Conservation (phyloP, 257 asterid genomes). For the Jasminum sambac region DNA sequence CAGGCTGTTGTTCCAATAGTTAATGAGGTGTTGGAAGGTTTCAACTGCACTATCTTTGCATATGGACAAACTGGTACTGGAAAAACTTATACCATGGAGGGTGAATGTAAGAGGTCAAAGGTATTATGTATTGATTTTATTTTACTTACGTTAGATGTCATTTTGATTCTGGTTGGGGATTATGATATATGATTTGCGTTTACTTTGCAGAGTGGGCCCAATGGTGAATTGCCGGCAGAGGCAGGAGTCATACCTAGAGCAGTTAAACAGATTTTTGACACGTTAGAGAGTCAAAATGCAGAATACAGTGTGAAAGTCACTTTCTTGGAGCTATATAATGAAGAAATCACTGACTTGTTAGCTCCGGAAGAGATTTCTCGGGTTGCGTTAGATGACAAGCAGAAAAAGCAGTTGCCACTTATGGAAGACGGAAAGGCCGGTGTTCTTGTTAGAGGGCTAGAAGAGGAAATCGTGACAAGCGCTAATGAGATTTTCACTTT, state of each 20-base stretch:
- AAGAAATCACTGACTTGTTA: constrained; percentile 80
- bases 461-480: constrained; percentile 79
- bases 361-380: constrained; percentile 78
- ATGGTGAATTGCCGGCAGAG: constrained; percentile 75
- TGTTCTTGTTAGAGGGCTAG: constrained; percentile 84
- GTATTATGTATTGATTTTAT: constrained; percentile 31
- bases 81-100: constrained; percentile 89
- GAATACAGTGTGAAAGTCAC: constrained; percentile 90
- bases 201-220: constrained; percentile 56
- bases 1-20: constrained; percentile 87
- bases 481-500: constrained; percentile 75
- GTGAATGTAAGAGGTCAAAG: constrained; percentile 85
- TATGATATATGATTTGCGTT: not conserved
- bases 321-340: constrained; percentile 81
- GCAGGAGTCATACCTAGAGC: constrained; percentile 92
- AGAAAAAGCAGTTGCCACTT: constrained; percentile 77
- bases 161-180: not conserved
- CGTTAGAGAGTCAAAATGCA: constrained; percentile 77
- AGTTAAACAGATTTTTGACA: constrained; percentile 80
- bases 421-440: constrained; percentile 98
- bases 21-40: constrained; percentile 81
- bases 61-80: constrained; percentile 95
- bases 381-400: constrained; percentile 65
- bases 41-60: constrained; percentile 86
- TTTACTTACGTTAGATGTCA: not conserved